Evolutionary conservation across 2,329 filamentous ascomycete genomes (phyloP).

Genomic region (Drechslerella stenobrocha): DNA sequence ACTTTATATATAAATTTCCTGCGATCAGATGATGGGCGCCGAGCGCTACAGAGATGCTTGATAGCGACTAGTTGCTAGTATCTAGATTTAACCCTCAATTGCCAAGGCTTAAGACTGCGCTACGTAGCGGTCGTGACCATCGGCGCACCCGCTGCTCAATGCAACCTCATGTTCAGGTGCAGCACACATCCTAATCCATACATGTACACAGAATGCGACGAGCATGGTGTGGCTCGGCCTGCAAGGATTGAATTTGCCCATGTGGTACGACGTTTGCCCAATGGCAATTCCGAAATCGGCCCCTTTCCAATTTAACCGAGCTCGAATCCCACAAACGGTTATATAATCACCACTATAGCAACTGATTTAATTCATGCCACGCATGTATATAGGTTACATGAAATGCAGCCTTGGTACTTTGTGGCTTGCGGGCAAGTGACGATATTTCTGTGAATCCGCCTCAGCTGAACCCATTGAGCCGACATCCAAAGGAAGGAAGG

Average conservation of each 20-base stretch:
- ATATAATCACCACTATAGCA: background rate
- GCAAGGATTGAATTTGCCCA: too few species aligned
- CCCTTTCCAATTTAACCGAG: background rate
- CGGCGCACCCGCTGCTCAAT: constrained; percentile 17
- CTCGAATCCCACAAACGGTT: constrained; percentile 17
- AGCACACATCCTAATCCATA: background rate
- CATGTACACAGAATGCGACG: background rate
- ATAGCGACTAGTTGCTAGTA: background rate
- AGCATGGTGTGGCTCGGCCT: too few species aligned
- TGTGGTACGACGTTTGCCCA: too few species aligned
- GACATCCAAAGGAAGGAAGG: constrained; percentile 6
- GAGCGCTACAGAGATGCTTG: background rate
- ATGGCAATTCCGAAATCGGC: too few species aligned
- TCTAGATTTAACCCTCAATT: too few species aligned
- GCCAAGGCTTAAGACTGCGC: constrained; percentile 13
- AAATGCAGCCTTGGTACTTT: background rate
- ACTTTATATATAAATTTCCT: constrained; percentile 40
- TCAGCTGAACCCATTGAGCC: constrained; percentile 16
- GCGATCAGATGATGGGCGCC: background rate
- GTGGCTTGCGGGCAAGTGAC: constrained; percentile 24
- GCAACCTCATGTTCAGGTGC: constrained; percentile 28
- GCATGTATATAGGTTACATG: constrained; percentile 33
- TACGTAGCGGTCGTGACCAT: constrained; percentile 24
- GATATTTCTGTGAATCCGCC: constrained; percentile 7
- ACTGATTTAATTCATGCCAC: background rate